phyloP scores from a whole-genome alignment of 352 stramenopile genomes.

The Pythium periplocum region DNA sequence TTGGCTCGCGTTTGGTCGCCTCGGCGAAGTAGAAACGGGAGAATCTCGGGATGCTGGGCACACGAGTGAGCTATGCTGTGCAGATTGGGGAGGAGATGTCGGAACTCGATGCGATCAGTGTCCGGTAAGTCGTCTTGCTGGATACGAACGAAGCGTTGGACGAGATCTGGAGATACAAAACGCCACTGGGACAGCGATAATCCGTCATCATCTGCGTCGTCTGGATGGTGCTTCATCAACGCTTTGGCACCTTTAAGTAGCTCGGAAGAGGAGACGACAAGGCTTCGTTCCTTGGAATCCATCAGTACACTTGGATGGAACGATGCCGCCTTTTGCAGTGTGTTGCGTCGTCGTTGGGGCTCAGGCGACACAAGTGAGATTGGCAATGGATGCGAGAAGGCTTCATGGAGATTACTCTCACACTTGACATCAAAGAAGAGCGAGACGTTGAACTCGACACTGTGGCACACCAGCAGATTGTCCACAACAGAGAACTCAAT shows the following conservation, averaged over 20 bases:
- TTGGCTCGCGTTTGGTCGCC: constrained; percentile 42
- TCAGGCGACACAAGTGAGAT: constrained; percentile 39
- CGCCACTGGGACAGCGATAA: constrained; percentile 39
- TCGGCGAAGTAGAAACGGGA: constrained; percentile 62
- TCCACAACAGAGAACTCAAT: constrained; percentile 77
- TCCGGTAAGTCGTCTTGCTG: constrained; percentile 6
- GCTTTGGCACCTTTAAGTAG: no score
- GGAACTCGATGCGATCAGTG: constrained; percentile 39
- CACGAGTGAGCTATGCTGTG: constrained; percentile 48
- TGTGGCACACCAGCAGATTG: constrained; percentile 80
- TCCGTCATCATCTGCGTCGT: no score
- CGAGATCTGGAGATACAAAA: constrained; percentile 61
- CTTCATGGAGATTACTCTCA: constrained; percentile 43
- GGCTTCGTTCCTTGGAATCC: no score
- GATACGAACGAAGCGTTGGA: constrained; percentile 30
- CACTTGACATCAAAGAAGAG: constrained; percentile 80
- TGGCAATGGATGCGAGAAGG: constrained; percentile 67
- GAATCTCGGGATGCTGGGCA: constrained; percentile 51
- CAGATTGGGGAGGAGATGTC: constrained; percentile 70
- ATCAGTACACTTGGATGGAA: no score
- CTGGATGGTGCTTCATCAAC: no score
- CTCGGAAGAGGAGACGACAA: no score
- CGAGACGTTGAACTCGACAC: constrained; percentile 72
- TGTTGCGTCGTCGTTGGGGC: not conserved
- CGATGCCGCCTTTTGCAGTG: no score